Percentiles rank a stretch among this genome's conserved stretches.
phyloP scores from a whole-genome alignment of 331 rosid genomes.

The Stylosanthes scabra region DNA sequence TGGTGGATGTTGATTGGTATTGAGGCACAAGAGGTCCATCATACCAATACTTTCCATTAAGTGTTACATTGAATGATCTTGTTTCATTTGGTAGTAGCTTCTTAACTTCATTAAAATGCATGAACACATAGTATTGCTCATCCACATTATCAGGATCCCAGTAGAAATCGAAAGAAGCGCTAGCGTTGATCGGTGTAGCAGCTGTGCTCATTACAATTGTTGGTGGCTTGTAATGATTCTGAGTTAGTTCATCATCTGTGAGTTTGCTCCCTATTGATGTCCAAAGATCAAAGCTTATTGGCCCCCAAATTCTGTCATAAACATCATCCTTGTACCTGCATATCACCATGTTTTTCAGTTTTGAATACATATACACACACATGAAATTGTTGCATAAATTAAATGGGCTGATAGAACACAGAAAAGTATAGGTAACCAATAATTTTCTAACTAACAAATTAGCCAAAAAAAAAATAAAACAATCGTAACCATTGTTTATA shows the following conservation, averaged over 20 bases:
- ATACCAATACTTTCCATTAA: conserved; percentile 19
- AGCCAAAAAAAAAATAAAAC: too few relatives aligned
- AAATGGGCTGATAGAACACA: neutral
- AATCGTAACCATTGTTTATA: too few relatives aligned
- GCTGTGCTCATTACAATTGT: conserved; percentile 58
- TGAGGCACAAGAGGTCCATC: conserved; percentile 30
- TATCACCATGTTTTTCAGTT: neutral
- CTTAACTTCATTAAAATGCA: conserved; percentile 48
- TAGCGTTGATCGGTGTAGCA: conserved; percentile 20
- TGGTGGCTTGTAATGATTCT: conserved; percentile 36
- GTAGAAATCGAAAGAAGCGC: conserved; percentile 22
- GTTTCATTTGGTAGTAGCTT: conserved; percentile 34
- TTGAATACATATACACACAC: too few relatives aligned
- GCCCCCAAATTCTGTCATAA: conserved; percentile 53
- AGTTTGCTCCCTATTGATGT: conserved; percentile 28
- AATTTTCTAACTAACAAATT: too few relatives aligned
- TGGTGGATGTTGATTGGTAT: neutral
- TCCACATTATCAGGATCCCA: conserved; percentile 23
- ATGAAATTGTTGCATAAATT: neutral
- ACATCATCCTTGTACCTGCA: conserved; percentile 56
- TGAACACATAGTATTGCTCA: conserved; percentile 28
- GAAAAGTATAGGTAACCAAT: too few relatives aligned
- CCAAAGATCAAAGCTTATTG: neutral
- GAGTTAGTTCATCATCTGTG: neutral
- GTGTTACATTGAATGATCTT: conserved; percentile 40